These are phyloP conservation scores for Claviceps quebecensis DNA, from an alignment of 2,329 filamentous ascomycete genomes.

Conservation along the genomic window DNA sequence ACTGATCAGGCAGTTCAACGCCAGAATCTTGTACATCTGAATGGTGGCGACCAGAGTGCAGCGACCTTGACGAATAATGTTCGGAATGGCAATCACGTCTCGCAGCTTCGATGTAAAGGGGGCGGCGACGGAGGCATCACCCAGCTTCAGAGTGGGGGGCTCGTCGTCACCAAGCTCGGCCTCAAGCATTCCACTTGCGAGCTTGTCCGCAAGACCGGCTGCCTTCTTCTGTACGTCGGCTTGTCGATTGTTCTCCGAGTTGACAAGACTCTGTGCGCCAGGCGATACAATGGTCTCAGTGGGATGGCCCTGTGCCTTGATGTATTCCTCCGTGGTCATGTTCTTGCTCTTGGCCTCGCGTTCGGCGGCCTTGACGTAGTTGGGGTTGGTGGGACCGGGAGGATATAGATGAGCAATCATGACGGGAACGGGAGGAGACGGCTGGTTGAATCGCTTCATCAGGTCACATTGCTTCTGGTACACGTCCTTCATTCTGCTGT, in stretches of 20 bases:
- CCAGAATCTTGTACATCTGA: conserved; percentile 99
- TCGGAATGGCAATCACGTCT: conserved; percentile 92
- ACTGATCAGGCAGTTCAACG: conserved; percentile 92
- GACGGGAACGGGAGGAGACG: conserved; percentile 77
- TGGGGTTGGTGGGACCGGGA: conserved; percentile 79
- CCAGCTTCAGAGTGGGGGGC: conserved; percentile 89
- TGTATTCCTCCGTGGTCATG: conserved; percentile 44
- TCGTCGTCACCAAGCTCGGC: conserved; percentile 76
- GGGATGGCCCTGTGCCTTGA: conserved; percentile 35
- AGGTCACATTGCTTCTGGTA: conserved; percentile 91
- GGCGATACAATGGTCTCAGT: conserved; percentile 54
- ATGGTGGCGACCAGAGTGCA: conserved; percentile 97
- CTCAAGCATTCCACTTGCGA: conserved; percentile 81
- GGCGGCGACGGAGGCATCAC: conserved; percentile 91
- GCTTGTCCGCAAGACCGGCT: conserved; percentile 68
- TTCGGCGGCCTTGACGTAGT: conserved; percentile 84
- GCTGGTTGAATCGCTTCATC: conserved; percentile 93
- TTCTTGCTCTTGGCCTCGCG: conserved; percentile 72
- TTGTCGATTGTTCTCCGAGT: conserved; percentile 21
- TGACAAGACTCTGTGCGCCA: conserved; percentile 41
- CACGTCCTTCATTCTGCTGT: conserved; percentile 95
- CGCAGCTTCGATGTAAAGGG: conserved; percentile 96
- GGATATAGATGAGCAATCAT: conserved; percentile 91
- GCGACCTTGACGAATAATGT: conserved; percentile 94
- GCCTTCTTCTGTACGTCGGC: conserved; percentile 58